phyloP scores from a whole-genome alignment of 2,329 filamentous ascomycete genomes.

The Emmonsiellopsis sp. region DNA sequence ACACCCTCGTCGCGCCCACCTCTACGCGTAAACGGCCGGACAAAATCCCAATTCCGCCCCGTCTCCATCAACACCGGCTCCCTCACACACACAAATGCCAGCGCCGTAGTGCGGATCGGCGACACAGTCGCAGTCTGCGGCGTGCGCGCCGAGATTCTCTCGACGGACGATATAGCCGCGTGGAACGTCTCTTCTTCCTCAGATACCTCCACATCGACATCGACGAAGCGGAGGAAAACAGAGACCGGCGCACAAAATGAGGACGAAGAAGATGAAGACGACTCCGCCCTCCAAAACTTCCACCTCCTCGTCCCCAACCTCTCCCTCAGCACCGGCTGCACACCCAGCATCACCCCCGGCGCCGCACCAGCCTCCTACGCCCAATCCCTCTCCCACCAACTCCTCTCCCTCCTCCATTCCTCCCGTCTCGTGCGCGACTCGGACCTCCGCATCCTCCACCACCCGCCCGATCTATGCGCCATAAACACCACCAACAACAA shows the following conservation, averaged over 20 bases:
- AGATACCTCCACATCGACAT: constrained; percentile 27
- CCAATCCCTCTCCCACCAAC: constrained; percentile 73
- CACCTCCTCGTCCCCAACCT: constrained; percentile 87
- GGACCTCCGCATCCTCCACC: constrained; percentile 66
- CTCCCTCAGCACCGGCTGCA: constrained; percentile 82
- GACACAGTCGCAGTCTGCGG: constrained; percentile 94
- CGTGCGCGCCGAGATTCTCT: constrained; percentile 75
- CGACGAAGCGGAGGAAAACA: constrained; percentile 23
- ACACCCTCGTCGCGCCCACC: constrained; percentile 43
- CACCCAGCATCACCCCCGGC: constrained; percentile 75
- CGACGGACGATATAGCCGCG: constrained; percentile 61
- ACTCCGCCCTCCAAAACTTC: constrained; percentile 39
- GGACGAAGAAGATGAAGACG: constrained; percentile 36
- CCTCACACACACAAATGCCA: constrained; percentile 81
- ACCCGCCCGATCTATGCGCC: constrained; percentile 27
- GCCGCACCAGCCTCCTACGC: constrained; percentile 70
- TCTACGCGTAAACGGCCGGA: constrained; percentile 72
- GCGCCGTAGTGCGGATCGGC: constrained; percentile 76
- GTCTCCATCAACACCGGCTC: constrained; percentile 75
- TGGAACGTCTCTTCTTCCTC: constrained; percentile 34
- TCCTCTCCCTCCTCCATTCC: constrained; percentile 67
- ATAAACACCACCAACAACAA: constrained; percentile 19
- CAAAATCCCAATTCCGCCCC: constrained; percentile 57
- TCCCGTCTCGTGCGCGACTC: constrained; percentile 57
- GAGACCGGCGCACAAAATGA: constrained; percentile 28